Conservation (phyloP, 23 red algal species). For the Gracilaria vermiculophylla region DNA sequence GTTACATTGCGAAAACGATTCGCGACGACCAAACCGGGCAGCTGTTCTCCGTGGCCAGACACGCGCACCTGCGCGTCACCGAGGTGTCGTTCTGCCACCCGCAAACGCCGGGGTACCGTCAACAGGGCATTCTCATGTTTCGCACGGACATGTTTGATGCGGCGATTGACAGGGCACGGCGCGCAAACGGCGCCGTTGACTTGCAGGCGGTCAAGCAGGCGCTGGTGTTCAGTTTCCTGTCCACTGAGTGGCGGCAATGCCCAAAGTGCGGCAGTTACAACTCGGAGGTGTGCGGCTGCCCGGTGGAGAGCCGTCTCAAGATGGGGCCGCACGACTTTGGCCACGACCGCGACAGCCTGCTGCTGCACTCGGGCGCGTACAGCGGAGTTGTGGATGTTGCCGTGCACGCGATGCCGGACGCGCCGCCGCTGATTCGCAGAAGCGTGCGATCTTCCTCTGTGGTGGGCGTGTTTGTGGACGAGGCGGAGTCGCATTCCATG, state of each 20-base stretch:
- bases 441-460: too few species aligned
- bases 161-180: background rate
- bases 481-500: background rate
- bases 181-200: background rate
- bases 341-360: background rate
- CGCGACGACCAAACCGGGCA: background rate
- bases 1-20: background rate
- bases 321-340: background rate
- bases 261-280: background rate
- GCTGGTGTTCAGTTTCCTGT: background rate
- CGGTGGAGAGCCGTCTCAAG: background rate
- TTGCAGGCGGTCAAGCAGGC: background rate
- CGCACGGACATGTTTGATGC: background rate
- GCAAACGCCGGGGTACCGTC: background rate
- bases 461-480: too few species aligned
- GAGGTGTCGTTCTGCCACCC: background rate
- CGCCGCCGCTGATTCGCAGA: background rate
- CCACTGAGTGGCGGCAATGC: constrained; percentile 1
- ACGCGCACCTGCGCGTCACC: background rate
- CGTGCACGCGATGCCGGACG: background rate
- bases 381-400: background rate
- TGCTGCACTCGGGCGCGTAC: constrained; percentile 1
- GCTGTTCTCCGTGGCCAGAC: background rate
- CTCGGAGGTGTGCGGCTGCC: background rate
- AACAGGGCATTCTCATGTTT: background rate